These are phyloP conservation scores for Colletotrichum echinochloae DNA, from an alignment of 2,329 filamentous ascomycete species.

Conservation along the genomic window DNA sequence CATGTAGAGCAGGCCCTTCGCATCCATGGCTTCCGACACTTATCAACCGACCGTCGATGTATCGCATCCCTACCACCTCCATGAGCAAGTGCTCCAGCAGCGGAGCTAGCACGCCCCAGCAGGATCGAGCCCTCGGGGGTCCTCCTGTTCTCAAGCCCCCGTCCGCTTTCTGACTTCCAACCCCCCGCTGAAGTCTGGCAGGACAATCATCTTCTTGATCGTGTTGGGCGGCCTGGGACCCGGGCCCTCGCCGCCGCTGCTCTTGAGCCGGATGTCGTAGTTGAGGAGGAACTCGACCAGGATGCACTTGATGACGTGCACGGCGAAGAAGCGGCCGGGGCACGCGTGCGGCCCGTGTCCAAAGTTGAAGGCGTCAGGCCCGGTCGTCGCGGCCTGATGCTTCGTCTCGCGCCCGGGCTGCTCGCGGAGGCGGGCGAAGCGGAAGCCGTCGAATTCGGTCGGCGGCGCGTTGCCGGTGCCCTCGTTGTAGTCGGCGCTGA, in stretches of 20 bases:
- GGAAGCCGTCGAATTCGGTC: constrained; percentile 44
- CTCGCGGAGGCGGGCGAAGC: constrained; percentile 44
- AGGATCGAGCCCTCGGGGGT: background rate
- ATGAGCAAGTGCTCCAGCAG: background rate
- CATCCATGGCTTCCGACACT: background rate
- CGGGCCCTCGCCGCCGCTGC: no score
- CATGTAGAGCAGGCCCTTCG: background rate
- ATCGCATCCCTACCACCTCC: no score
- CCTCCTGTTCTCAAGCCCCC: background rate
- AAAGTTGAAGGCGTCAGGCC: constrained; percentile 58
- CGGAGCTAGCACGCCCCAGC: background rate
- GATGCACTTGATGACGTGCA: constrained; percentile 41
- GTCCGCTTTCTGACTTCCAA: constrained; percentile 32
- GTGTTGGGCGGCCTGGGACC: constrained; percentile 22
- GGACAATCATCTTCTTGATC: background rate
- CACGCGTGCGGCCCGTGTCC: constrained; percentile 42
- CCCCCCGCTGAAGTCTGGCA: constrained; percentile 10
- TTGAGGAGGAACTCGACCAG: constrained; percentile 35
- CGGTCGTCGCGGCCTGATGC: constrained; percentile 49
- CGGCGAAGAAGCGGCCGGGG: constrained; percentile 39
- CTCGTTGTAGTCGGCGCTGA: constrained; percentile 41
- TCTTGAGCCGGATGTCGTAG: constrained; percentile 36
- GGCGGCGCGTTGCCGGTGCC: constrained; percentile 39
- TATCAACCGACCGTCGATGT: no score
- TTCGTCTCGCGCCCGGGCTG: constrained; percentile 40